Conservation (phyloP, 2,329 filamentous ascomycete species). For the Grosmannia clavigera region DNA sequence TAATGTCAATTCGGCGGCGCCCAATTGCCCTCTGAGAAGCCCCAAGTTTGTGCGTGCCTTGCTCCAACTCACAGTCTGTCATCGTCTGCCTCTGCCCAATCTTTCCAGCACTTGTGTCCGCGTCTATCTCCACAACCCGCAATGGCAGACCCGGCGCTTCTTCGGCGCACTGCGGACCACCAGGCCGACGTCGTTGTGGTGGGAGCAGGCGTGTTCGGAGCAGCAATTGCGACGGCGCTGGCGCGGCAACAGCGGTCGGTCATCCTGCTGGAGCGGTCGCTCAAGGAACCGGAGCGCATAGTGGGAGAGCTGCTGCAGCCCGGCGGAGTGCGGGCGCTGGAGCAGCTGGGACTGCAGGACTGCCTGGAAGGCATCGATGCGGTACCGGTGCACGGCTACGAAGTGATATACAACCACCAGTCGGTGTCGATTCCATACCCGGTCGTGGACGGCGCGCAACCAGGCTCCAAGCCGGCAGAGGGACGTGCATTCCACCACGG, state of each 20-base stretch:
- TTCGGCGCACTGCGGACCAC: conserved; percentile 39
- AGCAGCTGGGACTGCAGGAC: conserved; percentile 65
- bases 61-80: neutral
- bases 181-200: conserved; percentile 80
- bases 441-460: conserved; percentile 4
- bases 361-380: conserved; percentile 86
- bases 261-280: conserved; percentile 72
- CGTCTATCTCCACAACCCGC: neutral
- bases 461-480: conserved; percentile 23
- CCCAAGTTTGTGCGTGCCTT: neutral
- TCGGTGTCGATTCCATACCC: conserved; percentile 73
- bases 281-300: conserved; percentile 90
- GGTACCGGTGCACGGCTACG: conserved; percentile 71
- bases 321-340: conserved; percentile 71
- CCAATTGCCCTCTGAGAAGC: neutral
- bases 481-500: conserved; percentile 89
- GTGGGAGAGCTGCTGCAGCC: conserved; percentile 93
- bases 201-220: conserved; percentile 82
- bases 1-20: conserved; percentile 11
- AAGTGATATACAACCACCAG: conserved; percentile 69
- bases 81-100: no score
- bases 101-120: no score
- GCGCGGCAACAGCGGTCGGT: conserved; percentile 86
- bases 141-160: neutral
- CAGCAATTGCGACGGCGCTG: conserved; percentile 71